These are phyloP conservation scores for Aspergillus kassunensis DNA, from an alignment of 495 filamentous ascomycete species.

Conservation along the genomic window DNA sequence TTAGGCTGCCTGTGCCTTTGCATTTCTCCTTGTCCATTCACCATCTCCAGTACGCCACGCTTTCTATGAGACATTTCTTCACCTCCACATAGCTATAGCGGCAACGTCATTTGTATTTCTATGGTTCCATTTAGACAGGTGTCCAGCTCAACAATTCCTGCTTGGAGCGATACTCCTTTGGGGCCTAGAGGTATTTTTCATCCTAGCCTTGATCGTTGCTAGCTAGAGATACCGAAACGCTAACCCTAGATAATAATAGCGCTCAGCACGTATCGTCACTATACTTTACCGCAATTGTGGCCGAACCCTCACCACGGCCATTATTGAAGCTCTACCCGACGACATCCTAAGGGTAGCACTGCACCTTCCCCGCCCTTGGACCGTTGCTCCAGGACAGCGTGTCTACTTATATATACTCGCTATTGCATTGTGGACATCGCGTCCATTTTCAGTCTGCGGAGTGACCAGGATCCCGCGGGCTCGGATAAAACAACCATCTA, in stretches of 20 bases:
- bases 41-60: constrained; percentile 64
- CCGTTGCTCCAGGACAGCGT: constrained; percentile 63
- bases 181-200: constrained; percentile 21
- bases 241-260: too few relatives aligned
- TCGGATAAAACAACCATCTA: constrained; percentile 41
- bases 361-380: constrained; percentile 64
- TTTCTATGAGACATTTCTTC: constrained; percentile 71
- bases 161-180: constrained; percentile 54
- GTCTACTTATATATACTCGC: constrained; percentile 67
- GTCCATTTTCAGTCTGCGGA: constrained; percentile 42
- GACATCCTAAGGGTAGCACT: constrained; percentile 34
- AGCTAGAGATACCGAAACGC: too few relatives aligned
- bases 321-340: constrained; percentile 18
- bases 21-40: constrained; percentile 58
- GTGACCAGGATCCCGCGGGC: background rate
- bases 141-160: constrained; percentile 45
- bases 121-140: constrained; percentile 50
- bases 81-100: constrained; percentile 59
- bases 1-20: constrained; percentile 45
- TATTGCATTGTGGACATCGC: constrained; percentile 54
- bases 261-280: too few relatives aligned
- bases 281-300: too few relatives aligned
- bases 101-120: constrained; percentile 44
- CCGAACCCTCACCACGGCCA: constrained; percentile 48
- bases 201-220: too few relatives aligned